Evolutionary conservation across 2,329 filamentous ascomycete species (phyloP), one percentile per base, ranked within the genome.

Genomic region (Paracamarosporium sp.): DNA sequence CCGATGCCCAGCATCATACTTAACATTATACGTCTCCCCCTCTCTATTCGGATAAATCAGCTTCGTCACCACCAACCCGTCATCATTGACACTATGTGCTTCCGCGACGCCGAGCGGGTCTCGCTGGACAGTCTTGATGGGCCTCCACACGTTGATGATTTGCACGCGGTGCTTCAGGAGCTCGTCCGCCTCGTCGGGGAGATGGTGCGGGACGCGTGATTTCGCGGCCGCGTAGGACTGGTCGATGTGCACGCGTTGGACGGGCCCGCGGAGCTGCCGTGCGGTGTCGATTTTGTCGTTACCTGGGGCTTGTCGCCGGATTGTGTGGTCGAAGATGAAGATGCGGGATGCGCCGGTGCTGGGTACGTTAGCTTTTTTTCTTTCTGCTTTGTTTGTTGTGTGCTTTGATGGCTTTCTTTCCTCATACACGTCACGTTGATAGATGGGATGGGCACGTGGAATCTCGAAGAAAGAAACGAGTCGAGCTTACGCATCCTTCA

Each of bases 241-340:
- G 68, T 87, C 85, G 60, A 87, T 85, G 68, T 88, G 85, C 1
- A 86, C 83, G 8, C 81, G 79, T 55, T 81, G 78, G 2, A 84
- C 82, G 1, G 80, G 82, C 0, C 78, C 80, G 12, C 80, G 79
- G 28, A 77, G 70, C 0, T 55, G 55, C 17, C 66, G 61, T 75
- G 76, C 60, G 20, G 47, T 33, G 45, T 59, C 31, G 11, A 17
- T 35, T 11, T 56, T 59, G 13, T 59, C 59, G 31, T 76, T 68
- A 33, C 58, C 64, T 4, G 69, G 63, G 7, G 63, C n/a, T 30
- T 72, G 69, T 44, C 82, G 80, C n/a, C 82, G 81, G 65, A 89
- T 84, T 5, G 85, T 87, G 74, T 88, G 85, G 74, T 87, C 84
- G 68, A 88, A 89, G 69, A 88, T 86, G 77, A 85, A 82, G 62